Percentiles rank a stretch among this genome's conserved stretches.
phyloP scores from a whole-genome alignment of 2,329 filamentous ascomycete species.

The Colletotrichum acutatum region DNA sequence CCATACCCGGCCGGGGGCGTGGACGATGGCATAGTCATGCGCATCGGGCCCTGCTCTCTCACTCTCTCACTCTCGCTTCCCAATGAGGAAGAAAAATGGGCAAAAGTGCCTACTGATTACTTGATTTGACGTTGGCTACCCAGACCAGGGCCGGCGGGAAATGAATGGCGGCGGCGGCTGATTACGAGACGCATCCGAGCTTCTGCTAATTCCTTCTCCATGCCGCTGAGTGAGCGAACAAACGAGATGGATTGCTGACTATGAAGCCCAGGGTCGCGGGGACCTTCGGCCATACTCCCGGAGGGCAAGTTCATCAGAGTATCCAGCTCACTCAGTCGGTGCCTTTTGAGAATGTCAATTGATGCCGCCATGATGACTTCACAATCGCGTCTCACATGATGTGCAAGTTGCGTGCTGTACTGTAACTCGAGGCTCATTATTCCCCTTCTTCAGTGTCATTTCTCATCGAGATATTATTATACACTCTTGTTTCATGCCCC shows the following conservation, averaged over 20 bases:
- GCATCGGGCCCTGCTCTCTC: too few relatives aligned
- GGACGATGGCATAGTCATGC: too few relatives aligned
- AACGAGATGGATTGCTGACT: not conserved
- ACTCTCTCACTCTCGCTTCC: not conserved
- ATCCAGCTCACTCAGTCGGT: not conserved
- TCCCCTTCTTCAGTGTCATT: conserved; percentile 26
- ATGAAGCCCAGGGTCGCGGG: not conserved
- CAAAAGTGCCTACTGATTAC: not conserved
- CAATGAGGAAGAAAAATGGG: not conserved
- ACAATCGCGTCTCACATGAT: too few relatives aligned
- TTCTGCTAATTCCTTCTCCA: too few relatives aligned
- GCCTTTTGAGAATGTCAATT: not conserved
- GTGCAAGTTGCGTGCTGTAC: not conserved
- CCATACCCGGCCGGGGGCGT: too few relatives aligned
- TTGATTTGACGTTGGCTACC: not conserved
- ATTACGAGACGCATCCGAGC: not conserved
- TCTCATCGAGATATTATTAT: conserved; percentile 32
- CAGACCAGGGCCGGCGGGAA: not conserved
- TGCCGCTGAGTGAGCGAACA: not conserved
- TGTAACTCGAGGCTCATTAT: conserved; percentile 8
- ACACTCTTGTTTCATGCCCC: conserved; percentile 30
- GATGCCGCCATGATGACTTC: not conserved
- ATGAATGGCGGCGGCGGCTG: not conserved
- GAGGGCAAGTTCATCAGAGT: too few relatives aligned
- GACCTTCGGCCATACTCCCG: too few relatives aligned